Base-by-base conservation (phyloP, 768 basidiomycete species). In the Sarcodon aspratus region DNA sequence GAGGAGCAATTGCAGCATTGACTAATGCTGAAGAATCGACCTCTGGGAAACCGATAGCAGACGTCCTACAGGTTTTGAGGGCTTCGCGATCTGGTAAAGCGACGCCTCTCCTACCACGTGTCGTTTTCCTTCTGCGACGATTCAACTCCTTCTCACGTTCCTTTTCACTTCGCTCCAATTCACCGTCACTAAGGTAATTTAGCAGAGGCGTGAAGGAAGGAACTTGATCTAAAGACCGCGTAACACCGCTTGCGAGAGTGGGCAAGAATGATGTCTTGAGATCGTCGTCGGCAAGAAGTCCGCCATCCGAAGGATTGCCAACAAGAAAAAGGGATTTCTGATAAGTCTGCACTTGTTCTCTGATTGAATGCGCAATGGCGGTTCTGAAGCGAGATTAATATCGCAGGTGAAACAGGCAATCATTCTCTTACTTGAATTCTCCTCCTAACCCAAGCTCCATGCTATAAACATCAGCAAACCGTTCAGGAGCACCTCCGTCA, bases 111-210 rank as follows among this genome's bases (percentile, higher is more conserved):
- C 85, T 71, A 3, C 84, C 83, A 34, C 96, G 78, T 1, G 86
- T 90, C 57, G 87, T 84, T 46, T 88, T 80, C 59, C 91, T 86
- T 43, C 89, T 71, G 52, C 92, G 82, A 61, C 84, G 85, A 55
- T 79, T 86, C 55, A 85, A 73, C 55, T 97, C 93, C 67, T 93
- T 92, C 63, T 99, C 96, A 51, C 92, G 78, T 52, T 96, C 93
- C 61, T 85, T 86, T 63, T 99, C 95, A 54, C 79, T 83, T 48
- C 82, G 72, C 54, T 93, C 91, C 50, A 97, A 75, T 53, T 97
- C 94, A 52, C 85, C 84, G 50, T 90, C 89, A 61, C 81, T 83
- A 62, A 96, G 79, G 57, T 85, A 84, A 63, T 84, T 84, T 58
- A 98, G 85, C n/a, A 80, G 72, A 0, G 96, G 96, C 0, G 92